phyloP scores from a whole-genome alignment of 108 stramenopile genomes.

The Cyclotella atomus region DNA sequence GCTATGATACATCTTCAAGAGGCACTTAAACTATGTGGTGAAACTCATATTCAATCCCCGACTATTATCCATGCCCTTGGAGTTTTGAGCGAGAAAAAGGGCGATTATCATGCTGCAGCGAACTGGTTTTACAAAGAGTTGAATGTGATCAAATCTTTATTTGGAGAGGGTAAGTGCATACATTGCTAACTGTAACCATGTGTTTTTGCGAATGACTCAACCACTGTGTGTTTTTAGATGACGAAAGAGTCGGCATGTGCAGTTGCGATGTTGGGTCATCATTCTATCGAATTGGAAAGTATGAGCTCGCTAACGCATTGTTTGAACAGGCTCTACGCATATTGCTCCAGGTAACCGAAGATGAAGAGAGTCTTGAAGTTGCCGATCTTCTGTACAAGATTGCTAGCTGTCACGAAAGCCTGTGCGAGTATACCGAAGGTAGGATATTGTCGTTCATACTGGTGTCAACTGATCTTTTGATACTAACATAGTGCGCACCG shows the following conservation, averaged over 20 bases:
- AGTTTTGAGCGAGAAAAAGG: slow-evolving; percentile 42
- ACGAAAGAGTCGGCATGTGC: slow-evolving; percentile 31
- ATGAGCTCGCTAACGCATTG: slow-evolving; percentile 31
- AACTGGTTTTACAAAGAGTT: slow-evolving; percentile 41
- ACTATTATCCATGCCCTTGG: slow-evolving; percentile 47
- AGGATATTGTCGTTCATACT: not conserved
- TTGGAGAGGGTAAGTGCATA: slow-evolving; percentile 39
- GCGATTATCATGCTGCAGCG: slow-evolving; percentile 41
- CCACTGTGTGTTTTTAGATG: slow-evolving; percentile 7
- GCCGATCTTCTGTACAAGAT: slow-evolving; percentile 53
- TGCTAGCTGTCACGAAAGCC: slow-evolving; percentile 55
- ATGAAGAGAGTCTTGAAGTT: slow-evolving; percentile 31
- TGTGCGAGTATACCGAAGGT: slow-evolving; percentile 53
- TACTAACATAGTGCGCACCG: too few species aligned
- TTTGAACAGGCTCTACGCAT: slow-evolving; percentile 44
- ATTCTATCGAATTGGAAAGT: slow-evolving; percentile 50
- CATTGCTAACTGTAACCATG: not conserved
- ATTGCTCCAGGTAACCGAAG: slow-evolving; percentile 10
- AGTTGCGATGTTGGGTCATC: slow-evolving; percentile 43
- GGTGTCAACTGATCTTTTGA: not conserved
- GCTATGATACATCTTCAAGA: slow-evolving; percentile 38
- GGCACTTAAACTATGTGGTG: slow-evolving; percentile 38
- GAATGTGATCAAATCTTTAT: slow-evolving; percentile 27
- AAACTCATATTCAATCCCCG: slow-evolving; percentile 33
- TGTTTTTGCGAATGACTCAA: not conserved